Base-by-base conservation (phyloP, 2,329 filamentous ascomycete species). In the Penicillium sp. region DNA sequence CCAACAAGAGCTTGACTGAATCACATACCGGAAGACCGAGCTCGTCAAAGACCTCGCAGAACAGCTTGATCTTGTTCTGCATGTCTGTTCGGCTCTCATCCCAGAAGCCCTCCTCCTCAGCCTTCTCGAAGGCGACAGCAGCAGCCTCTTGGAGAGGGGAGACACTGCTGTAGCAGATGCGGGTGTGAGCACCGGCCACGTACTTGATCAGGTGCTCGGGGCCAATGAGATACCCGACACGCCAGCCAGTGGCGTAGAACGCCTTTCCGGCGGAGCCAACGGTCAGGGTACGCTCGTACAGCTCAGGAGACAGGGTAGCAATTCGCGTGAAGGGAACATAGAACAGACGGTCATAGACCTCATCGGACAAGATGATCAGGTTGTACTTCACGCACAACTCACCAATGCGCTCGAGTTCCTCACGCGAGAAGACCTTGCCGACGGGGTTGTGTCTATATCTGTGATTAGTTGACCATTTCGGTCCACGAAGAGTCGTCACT, bases 221-320 rank as follows among this genome's bases (percentile, higher is more conserved):
- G 0, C 94, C 94, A 69, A 97, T 94, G 36, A 99, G 80, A 86
- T 93, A 99, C 52, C 94, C 90, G 63, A 97, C 92, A 54, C 94
- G 87, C 94, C 94, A 99, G 45, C 94, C 94, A 0, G 94, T 99
- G 53, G 91, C 91, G 70, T 97, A 97, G 76, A 99, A 99, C 80
- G 94, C 95, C 83, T 99, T 99, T 66, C 94, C 94, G 1, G 92
- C 94, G 0, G 92, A 96, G 18, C 94, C 94, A 29, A 99, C 94
- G 0, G 94, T 97, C 46, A 99, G 77, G 4, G 94, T 97, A 62
- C 96, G 82, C 55, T 85, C 85, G 64, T 92, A 92, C 48, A 97
- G 86, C 72, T 97, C 92, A 0, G 92, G 92, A 0, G 91, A 96
- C 16, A 99, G 79, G 0, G 92, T 97, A 22, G 91, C 91, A 52